A percentile compares a stretch with the other conserved stretches of the same genome.
Conservation (phyloP, 768 basidiomycete species). For the Lanmaoa rubissima region DNA sequence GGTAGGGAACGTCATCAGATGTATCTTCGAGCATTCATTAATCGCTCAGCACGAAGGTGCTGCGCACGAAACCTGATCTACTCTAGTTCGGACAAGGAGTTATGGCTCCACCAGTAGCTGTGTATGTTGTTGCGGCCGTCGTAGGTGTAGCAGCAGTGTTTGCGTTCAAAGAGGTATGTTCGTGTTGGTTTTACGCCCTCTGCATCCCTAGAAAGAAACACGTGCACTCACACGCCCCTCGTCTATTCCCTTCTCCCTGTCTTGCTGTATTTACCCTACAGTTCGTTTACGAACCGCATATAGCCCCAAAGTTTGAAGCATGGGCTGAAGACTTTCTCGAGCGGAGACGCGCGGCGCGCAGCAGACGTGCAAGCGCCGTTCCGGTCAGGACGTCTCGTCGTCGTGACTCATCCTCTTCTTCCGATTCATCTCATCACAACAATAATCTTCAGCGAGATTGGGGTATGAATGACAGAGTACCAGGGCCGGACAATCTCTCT, state of each 20-base stretch:
- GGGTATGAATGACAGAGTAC: not conserved
- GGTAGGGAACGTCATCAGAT: slow-evolving; percentile 3
- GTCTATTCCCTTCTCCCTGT: not conserved
- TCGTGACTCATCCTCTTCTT: slow-evolving; percentile 12
- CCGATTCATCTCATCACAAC: slow-evolving; percentile 6
- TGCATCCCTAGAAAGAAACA: slow-evolving; percentile 6
- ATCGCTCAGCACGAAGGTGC: not conserved
- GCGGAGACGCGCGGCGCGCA: slow-evolving; percentile 28
- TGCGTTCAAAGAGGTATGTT: slow-evolving; percentile 58
- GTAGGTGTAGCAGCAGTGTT: slow-evolving; percentile 48
- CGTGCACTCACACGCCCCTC: slow-evolving; percentile 19
- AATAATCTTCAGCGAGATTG: slow-evolving; percentile 2
- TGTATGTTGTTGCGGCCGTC: slow-evolving; percentile 52
- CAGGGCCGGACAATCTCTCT: slow-evolving; percentile 17
- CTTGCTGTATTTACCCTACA: slow-evolving; percentile 20
- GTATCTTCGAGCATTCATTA: not conserved
- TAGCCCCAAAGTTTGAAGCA: slow-evolving; percentile 58
- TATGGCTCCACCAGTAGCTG: slow-evolving; percentile 36
- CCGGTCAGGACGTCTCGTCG: slow-evolving; percentile 18
- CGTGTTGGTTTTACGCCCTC: not conserved
- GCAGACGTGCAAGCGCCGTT: slow-evolving; percentile 26
- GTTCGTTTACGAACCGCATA: slow-evolving; percentile 71
- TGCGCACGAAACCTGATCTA: slow-evolving; percentile 11
- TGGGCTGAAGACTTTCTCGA: slow-evolving; percentile 37
- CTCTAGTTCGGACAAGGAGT: slow-evolving; percentile 1